A percentile compares a stretch with the other conserved stretches of the same genome.
These are phyloP conservation scores for Colletotrichum costaricense DNA, from an alignment of 2,329 filamentous ascomycete species.

Conservation along the genomic window DNA sequence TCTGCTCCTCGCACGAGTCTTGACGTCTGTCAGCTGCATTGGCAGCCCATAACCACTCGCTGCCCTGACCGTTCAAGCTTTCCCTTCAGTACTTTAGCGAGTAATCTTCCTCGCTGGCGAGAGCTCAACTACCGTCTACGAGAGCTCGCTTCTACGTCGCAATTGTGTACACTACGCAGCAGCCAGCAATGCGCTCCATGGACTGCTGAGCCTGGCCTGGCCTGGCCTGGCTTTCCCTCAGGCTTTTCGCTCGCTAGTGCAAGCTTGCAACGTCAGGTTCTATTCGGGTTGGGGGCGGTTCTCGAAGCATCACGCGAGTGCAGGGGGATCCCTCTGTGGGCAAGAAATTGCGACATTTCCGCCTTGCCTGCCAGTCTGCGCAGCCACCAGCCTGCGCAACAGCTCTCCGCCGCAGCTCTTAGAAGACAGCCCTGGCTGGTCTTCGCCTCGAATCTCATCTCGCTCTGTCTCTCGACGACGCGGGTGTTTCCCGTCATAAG, in stretches of 20 bases:
- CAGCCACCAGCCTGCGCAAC: background rate
- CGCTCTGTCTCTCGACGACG: background rate
- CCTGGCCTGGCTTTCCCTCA: background rate
- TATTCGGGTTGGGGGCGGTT: background rate
- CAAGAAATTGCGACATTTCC: slow-evolving; percentile 27
- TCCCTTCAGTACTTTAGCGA: background rate
- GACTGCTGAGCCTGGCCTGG: background rate
- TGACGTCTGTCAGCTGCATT: slow-evolving; percentile 21
- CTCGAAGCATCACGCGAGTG: slow-evolving; percentile 26
- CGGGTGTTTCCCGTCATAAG: background rate
- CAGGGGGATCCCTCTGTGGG: slow-evolving; percentile 21
- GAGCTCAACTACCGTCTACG: background rate
- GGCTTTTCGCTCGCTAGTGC: background rate
- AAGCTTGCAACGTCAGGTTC: background rate
- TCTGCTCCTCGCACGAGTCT: slow-evolving; percentile 8
- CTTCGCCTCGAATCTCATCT: slow-evolving; percentile 17
- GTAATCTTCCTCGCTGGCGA: background rate
- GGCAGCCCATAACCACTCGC: background rate
- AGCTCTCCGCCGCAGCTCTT: background rate
- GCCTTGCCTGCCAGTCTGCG: slow-evolving; percentile 7
- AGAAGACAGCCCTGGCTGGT: background rate
- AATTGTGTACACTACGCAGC: background rate
- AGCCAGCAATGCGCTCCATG: slow-evolving; percentile 1
- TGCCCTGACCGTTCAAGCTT: background rate
- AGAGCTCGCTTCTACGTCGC: too few species aligned